These are phyloP conservation scores for Hippophae tibetana DNA, from an alignment of 306 rosid species.

Conservation along the genomic window DNA sequence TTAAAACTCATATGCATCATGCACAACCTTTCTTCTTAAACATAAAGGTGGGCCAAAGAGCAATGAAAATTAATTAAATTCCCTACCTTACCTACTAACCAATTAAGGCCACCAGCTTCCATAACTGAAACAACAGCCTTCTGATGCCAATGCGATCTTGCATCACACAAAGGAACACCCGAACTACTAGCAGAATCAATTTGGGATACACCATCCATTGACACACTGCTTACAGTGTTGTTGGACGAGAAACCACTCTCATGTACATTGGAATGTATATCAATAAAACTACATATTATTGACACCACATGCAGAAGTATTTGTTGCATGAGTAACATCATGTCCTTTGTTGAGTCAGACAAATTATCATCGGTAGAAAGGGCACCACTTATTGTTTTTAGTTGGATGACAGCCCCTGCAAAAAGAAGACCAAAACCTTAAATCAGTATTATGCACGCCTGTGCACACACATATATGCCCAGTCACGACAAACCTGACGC, in stretches of 20 bases:
- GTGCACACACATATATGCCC: too few relatives aligned
- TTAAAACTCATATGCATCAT: background rate
- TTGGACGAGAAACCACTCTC: conserved; percentile 43
- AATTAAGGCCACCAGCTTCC: conserved; percentile 98
- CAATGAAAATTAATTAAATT: conserved; percentile 21
- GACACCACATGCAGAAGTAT: conserved; percentile 67
- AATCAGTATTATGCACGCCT: conserved; percentile 2
- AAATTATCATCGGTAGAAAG: conserved; percentile 59
- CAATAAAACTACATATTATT: conserved; percentile 60
- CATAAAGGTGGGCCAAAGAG: background rate
- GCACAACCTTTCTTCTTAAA: background rate
- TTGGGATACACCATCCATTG: conserved; percentile 30
- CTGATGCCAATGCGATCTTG: conserved; percentile 73
- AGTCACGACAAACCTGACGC: too few relatives aligned
- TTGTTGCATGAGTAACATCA: conserved; percentile 59
- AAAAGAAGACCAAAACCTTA: conserved; percentile 21
- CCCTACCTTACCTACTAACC: conserved; percentile 99
- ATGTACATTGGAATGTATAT: conserved; percentile 50
- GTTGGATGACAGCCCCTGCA: conserved; percentile 87
- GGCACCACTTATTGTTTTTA: conserved; percentile 71
- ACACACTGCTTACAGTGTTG: conserved; percentile 32
- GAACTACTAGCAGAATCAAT: conserved; percentile 45
- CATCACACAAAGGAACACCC: conserved; percentile 51
- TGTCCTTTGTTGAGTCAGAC: conserved; percentile 47
- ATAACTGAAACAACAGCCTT: conserved; percentile 85